phyloP scores from a whole-genome alignment of 257 asterid species.

The Parsonsia alboflavescens region DNA sequence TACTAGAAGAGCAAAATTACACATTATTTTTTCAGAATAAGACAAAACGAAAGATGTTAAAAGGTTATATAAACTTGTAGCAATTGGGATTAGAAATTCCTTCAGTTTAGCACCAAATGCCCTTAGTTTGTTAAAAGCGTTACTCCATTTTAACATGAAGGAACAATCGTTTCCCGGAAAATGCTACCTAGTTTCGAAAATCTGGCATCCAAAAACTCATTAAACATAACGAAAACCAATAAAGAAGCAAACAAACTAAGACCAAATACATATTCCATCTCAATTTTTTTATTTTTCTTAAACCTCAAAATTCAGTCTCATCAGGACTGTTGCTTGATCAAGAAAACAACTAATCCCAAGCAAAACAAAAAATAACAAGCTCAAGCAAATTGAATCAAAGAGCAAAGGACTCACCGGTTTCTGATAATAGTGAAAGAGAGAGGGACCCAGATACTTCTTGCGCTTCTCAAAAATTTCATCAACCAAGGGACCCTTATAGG shows the following conservation, averaged over 20 bases:
- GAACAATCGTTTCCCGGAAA: not conserved
- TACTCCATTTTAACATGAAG: not conserved
- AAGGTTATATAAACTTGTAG: not conserved
- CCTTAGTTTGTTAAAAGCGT: not conserved
- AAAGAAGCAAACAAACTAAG: not conserved
- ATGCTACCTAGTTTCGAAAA: not conserved
- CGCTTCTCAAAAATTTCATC: conserved; percentile 79
- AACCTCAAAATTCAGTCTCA: not conserved
- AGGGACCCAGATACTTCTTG: conserved; percentile 70
- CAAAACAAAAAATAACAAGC: not conserved
- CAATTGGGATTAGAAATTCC: not conserved
- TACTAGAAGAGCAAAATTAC: not conserved
- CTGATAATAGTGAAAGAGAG: conserved; percentile 76
- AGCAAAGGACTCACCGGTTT: conserved; percentile 57
- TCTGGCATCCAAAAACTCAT: not conserved
- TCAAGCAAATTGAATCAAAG: not conserved
- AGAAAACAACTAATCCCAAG: not conserved
- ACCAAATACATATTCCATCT: not conserved
- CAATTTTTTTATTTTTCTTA: too few relatives aligned
- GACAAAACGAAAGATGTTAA: too few relatives aligned
- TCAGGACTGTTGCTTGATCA: not conserved
- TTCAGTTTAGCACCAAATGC: not conserved
- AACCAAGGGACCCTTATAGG: conserved; percentile 71
- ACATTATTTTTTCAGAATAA: not conserved
- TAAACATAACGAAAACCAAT: not conserved